Base-by-base conservation (phyloP, 2,329 filamentous ascomycete species). In the Trichoderma sp. region DNA sequence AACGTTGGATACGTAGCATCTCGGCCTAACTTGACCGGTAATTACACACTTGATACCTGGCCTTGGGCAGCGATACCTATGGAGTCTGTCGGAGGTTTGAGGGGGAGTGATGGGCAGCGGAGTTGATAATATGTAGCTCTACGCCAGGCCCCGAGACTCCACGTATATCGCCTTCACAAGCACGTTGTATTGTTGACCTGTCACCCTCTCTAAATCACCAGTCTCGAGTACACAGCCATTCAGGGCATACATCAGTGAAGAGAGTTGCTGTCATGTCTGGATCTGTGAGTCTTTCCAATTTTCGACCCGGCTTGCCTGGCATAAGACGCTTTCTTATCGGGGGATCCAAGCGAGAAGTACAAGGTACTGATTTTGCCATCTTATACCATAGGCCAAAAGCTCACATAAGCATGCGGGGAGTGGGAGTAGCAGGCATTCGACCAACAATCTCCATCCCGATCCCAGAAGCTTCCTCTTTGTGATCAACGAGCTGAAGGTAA, bases 401-500 rank as follows among this genome's bases (percentile, higher is more conserved):
- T 57, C 64, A 24, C 51, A 43, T 67, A 56, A 39, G 30, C 47
- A 30, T 57, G 51, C 32, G 47, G 51, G 47, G 64, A 14, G 3
- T 66, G 51, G 47, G 64, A 14, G 3, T 66, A 15, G 9, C 32
- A 53, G 30, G n/a, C 32, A 57, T 14, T 47, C 24, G 15, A 12
- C 21, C 65, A 60, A 26, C 36, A 47, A 4, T 18, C 34, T 18
- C 12, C 34, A 24, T 30, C 21, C 24, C 36, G 15, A 18, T 15
- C 36, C 18, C 14, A 69, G 78, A 2, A 79, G 76, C 39, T 84
- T 84, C 70, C 73, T 84, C 1, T 85, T 85, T 30, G 76, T 82
- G 3, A 77, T 83, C 58, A 83, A 83, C 71, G 79, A 83, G 53
- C 74, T 83, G 4, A 3, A 6, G 11, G 39, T 70, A 14, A 5